phyloP scores from a whole-genome alignment of 2,329 filamentous ascomycete genomes.

The Talaromyces sp. region DNA sequence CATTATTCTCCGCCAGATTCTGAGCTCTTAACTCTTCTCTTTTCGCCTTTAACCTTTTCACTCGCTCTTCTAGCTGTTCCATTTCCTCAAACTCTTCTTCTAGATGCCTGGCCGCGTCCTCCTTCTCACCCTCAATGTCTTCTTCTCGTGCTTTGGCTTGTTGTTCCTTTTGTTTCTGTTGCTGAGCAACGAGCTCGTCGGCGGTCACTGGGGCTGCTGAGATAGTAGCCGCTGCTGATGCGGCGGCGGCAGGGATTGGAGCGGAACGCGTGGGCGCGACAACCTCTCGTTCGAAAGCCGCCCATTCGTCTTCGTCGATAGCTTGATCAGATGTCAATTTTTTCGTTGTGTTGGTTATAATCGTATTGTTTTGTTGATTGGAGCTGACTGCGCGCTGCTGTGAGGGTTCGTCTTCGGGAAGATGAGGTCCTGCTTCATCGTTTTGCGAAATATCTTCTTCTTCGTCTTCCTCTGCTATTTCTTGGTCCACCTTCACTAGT shows the following conservation, averaged over 20 bases:
- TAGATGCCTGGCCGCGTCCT: slow-evolving; percentile 67
- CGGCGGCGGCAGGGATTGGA: slow-evolving; percentile 28
- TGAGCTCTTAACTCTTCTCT: slow-evolving; percentile 59
- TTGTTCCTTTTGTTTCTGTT: slow-evolving; percentile 44
- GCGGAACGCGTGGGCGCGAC: slow-evolving; percentile 43
- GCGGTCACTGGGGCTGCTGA: slow-evolving; percentile 63
- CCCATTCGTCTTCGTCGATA: slow-evolving; percentile 76
- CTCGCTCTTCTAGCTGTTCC: slow-evolving; percentile 69
- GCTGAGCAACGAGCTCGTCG: slow-evolving; percentile 55
- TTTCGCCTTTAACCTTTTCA: slow-evolving; percentile 63
- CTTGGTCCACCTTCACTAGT: not conserved
- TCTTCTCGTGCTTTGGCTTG: slow-evolving; percentile 45
- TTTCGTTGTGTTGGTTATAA: slow-evolving; percentile 1
- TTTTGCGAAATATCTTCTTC: slow-evolving; percentile 25
- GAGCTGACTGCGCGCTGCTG: slow-evolving; percentile 6
- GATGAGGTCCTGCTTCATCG: slow-evolving; percentile 23
- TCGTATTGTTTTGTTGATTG: slow-evolving; percentile 12
- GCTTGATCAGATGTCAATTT: slow-evolving; percentile 17
- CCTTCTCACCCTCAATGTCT: slow-evolving; percentile 62
- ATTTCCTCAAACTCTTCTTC: slow-evolving; percentile 79
- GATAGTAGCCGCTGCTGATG: slow-evolving; percentile 53
- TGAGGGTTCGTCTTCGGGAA: slow-evolving; percentile 12
- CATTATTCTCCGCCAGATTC: slow-evolving; percentile 22
- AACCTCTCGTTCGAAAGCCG: slow-evolving; percentile 80
- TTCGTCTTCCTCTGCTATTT: slow-evolving; percentile 24